Base-by-base conservation (phyloP, 1,139 yeast genomes). In the Suhomyces kunorum region DNA sequence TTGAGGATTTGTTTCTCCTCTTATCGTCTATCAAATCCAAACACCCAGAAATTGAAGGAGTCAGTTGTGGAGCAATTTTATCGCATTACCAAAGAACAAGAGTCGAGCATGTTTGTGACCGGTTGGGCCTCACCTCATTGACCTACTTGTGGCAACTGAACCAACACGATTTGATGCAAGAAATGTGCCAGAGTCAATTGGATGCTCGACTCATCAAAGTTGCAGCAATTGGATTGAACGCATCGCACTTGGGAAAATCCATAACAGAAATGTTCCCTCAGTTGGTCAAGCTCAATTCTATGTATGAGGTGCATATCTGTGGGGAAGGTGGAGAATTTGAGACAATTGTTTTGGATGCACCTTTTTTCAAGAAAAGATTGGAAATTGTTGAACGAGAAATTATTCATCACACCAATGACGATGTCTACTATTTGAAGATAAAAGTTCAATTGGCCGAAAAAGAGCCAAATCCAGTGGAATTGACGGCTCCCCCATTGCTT, bases 241-340 rank as follows among this genome's bases (percentile, higher is more conserved):
- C 74, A 8, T 57, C 56, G 1, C 88, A 89, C 62, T 67, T 92
- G 45, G 95, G 94, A 1, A 74, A 77, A 56, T 68, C 83, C 4
- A 68, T 92, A 31, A 74, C 71, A 2, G 76, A 86, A 48, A 66
- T 85, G 50, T 76, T 77, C 41, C 84, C 88, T 0, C 74, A 69
- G 1, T 62, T 92, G 55, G 53, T 75, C 8, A 69, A 68, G 28
- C 66, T 90, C 49, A 85, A 90, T 55, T 50, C 59, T 8, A 64
- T 68, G 63, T 90, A 80, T 59, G 95, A 90, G 2, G 87, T 90
- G 8, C 97, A 92, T 59, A 80, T 92, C 0, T 92, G 98, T 66
- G 98, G 98, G 7, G 98, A 92, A 67, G 98, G 98, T 15, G 98
- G 98, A 1, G 98, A 92, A 61, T 92, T 89, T 59, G 98, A 92